Base-by-base conservation (phyloP, 306 rosid genomes). In the Corylus americana region DNA sequence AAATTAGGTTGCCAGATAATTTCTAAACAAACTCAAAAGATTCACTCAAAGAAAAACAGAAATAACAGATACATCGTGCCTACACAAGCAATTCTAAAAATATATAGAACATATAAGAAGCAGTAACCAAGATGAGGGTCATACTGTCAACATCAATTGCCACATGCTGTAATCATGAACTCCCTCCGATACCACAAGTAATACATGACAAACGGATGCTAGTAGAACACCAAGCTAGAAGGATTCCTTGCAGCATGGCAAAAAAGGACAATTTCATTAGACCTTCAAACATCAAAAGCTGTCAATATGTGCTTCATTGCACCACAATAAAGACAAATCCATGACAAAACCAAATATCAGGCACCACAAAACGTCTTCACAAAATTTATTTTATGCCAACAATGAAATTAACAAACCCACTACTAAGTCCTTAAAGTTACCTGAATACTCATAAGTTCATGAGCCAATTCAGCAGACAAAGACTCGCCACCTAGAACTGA, bases 121-220 rank as follows among this genome's bases (percentile, higher is more conserved):
- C 5, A 49, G 18, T 57, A 31, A 81, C 72, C 55, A 62, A 71
- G 63, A 44, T 29, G 73, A 61, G 67, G 57, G 67, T 64, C 74
- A 20, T 84, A 94, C 98, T 81, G 94, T 94, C n/a, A 80, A 87
- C 93, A 92, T 89, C 80, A 94, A 85, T 39, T 78, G 90, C 98
- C 98, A 94, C 96, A 88, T 83, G 85, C 78, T 87, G 74, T 81
- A 82, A 72, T 90, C 96, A 72, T 88, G 91, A 77, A 87, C 91
- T 85, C 97, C 98, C 47, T 94, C 97, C 0, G 98, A 92, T 72
- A 94, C 90, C 83, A 92, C 97, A 88, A 91, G 88, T 79, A 93
- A 29, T 81, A 91, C 74, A 82, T 93, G 91, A 75, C 98, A 93
- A 62, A 90, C 64, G 70, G 98, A 93, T 49, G 90, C 88, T 70